Evolutionary conservation across 1,139 yeast species (phyloP).

Genomic region (Hanseniaspora sp.): DNA sequence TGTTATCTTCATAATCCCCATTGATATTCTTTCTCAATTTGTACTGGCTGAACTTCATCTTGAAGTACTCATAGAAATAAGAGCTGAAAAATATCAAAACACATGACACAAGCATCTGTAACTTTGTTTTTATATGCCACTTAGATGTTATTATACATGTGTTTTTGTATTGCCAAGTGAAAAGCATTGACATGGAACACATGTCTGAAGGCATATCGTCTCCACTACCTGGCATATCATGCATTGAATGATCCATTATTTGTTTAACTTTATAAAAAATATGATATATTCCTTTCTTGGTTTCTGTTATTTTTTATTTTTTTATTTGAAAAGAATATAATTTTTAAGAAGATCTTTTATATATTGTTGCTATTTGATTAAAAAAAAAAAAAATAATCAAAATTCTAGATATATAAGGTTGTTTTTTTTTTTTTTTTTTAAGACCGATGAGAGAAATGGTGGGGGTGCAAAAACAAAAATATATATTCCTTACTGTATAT

Average conservation of each 20-base stretch:
- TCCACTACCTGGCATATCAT: conserved; percentile 29
- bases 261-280: background rate
- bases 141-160: conserved; percentile 61
- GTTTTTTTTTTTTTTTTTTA: too few relatives aligned
- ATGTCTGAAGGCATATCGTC: conserved; percentile 24
- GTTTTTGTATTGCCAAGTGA: conserved; percentile 69
- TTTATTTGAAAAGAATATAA: too few relatives aligned
- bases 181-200: conserved; percentile 70
- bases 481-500: too few relatives aligned
- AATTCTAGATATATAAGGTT: too few relatives aligned
- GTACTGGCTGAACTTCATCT: conserved; percentile 30
- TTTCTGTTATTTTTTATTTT: too few relatives aligned
- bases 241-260: conserved; percentile 32
- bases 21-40: conserved; percentile 18
- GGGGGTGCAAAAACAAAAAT: too few relatives aligned
- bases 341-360: too few relatives aligned
- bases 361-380: too few relatives aligned
- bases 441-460: too few relatives aligned
- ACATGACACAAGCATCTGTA: conserved; percentile 44
- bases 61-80: conserved; percentile 51
- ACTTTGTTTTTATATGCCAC: conserved; percentile 61
- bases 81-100: conserved; percentile 41
- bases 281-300: background rate
- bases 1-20: conserved; percentile 14
- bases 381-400: too few relatives aligned